Evolutionary conservation across 192 early-diverging fungal species (phyloP).

Genomic region (Anaeromyces robustus): DNA sequence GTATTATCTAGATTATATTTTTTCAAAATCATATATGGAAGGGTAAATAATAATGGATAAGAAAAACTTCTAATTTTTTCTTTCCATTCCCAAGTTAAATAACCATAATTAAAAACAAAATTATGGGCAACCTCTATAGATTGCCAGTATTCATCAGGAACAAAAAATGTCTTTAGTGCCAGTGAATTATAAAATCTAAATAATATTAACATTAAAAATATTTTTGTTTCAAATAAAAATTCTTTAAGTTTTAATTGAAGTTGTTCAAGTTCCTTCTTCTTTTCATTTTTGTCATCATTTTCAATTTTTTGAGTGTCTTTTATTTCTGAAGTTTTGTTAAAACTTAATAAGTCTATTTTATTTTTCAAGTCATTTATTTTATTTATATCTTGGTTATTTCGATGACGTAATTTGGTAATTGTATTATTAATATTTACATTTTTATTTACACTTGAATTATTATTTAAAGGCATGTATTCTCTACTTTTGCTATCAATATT

Average conservation of each 20-base stretch:
- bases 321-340: not conserved
- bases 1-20: slow-evolving; percentile 46
- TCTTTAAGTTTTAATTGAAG: not conserved
- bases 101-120: slow-evolving; percentile 76
- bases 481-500: too few relatives aligned
- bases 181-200: slow-evolving; percentile 49
- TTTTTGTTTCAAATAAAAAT: not conserved
- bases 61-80: slow-evolving; percentile 60
- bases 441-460: not conserved
- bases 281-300: not conserved
- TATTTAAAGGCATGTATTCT: not conserved
- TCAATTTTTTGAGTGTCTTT: not conserved
- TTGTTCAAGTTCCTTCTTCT: not conserved
- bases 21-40: slow-evolving; percentile 44
- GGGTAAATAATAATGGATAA: slow-evolving; percentile 76
- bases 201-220: slow-evolving; percentile 16
- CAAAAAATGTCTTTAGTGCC: slow-evolving; percentile 57
- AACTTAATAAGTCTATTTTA: not conserved
- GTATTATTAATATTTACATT: not conserved
- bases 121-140: slow-evolving; percentile 78
- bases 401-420: not conserved
- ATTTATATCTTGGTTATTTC: not conserved
- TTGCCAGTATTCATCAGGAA: slow-evolving; percentile 98
- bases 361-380: not conserved
- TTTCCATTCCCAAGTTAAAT: slow-evolving; percentile 89